Evolutionary conservation across 2,329 filamentous ascomycete species (phyloP).

Genomic region (Stagonosporopsis vannaccii): DNA sequence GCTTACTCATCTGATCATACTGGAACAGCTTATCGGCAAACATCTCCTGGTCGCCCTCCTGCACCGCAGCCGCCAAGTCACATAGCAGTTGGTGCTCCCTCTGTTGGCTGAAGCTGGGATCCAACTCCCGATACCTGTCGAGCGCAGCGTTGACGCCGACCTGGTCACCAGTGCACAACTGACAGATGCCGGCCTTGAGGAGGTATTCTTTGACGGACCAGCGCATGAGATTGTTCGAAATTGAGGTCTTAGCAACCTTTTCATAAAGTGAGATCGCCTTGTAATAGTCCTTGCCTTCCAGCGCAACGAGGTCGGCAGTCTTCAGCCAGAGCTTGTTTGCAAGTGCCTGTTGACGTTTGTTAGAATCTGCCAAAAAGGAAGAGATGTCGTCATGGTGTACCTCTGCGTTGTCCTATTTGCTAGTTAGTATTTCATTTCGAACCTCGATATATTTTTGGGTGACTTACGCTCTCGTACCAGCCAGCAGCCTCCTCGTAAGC

Average conservation of each 20-base stretch:
- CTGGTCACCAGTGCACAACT: slow-evolving; percentile 77
- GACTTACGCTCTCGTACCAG: slow-evolving; percentile 74
- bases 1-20: slow-evolving; percentile 89
- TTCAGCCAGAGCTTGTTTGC: slow-evolving; percentile 95
- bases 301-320: slow-evolving; percentile 83
- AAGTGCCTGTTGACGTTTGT: slow-evolving; percentile 58
- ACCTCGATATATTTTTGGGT: neutral
- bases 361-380: slow-evolving; percentile 32
- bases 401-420: slow-evolving; percentile 46
- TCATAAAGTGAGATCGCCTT: slow-evolving; percentile 67
- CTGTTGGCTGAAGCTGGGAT: slow-evolving; percentile 70
- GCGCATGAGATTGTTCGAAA: slow-evolving; percentile 78
- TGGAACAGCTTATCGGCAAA: slow-evolving; percentile 89
- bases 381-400: slow-evolving; percentile 24
- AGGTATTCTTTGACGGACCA: slow-evolving; percentile 87
- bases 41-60: slow-evolving; percentile 78
- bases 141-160: slow-evolving; percentile 81
- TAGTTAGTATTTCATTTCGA: slow-evolving; percentile 25
- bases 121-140: slow-evolving; percentile 78
- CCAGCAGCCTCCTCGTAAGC: slow-evolving; percentile 85
- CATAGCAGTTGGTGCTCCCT: slow-evolving; percentile 82
- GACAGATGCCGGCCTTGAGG: slow-evolving; percentile 91
- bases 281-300: slow-evolving; percentile 78
- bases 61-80: slow-evolving; percentile 77
- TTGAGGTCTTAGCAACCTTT: slow-evolving; percentile 76